These are phyloP conservation scores for Globisporangium spiculum DNA, from an alignment of 352 stramenopile species.

Conservation along the genomic window DNA sequence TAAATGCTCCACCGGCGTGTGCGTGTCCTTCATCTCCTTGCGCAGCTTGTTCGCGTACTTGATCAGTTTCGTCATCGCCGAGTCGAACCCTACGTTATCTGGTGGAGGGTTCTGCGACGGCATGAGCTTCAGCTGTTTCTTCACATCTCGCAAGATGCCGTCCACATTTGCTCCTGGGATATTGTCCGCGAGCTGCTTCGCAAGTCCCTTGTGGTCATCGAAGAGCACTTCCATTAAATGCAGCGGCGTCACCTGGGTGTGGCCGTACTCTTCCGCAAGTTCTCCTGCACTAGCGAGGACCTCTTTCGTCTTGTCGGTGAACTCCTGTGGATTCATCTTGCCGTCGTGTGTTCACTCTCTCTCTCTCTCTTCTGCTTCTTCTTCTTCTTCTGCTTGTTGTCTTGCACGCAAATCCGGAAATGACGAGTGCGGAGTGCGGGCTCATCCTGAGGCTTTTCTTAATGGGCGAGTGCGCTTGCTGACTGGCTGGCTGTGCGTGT, in stretches of 20 bases:
- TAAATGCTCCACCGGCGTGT: slow-evolving; percentile 69
- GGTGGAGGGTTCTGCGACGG: slow-evolving; percentile 73
- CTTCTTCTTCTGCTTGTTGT: neutral
- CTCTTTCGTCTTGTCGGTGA: slow-evolving; percentile 79
- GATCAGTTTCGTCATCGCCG: slow-evolving; percentile 69
- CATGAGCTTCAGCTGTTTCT: slow-evolving; percentile 58
- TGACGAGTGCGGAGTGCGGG: neutral
- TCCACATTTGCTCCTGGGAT: slow-evolving; percentile 43
- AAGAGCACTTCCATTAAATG: slow-evolving; percentile 73
- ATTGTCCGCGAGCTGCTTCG: slow-evolving; percentile 45
- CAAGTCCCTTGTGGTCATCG: slow-evolving; percentile 54
- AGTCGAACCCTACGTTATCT: slow-evolving; percentile 56
- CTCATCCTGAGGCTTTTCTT: neutral
- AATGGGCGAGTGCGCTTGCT: neutral
- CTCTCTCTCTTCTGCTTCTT: slow-evolving; percentile 1
- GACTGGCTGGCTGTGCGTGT: neutral
- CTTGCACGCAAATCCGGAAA: slow-evolving; percentile 3
- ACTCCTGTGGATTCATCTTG: slow-evolving; percentile 72
- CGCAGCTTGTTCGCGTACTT: slow-evolving; percentile 79
- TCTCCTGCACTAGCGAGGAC: slow-evolving; percentile 44
- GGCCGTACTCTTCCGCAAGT: slow-evolving; percentile 60
- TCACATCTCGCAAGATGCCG: slow-evolving; percentile 45
- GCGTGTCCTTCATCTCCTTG: slow-evolving; percentile 82
- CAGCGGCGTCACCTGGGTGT: slow-evolving; percentile 75
- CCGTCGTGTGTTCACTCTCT: slow-evolving; percentile 18